These are phyloP conservation scores for grape (Vitis vinifera) DNA, from an alignment of 164 flowering plant genomes.

Conservation along the genomic window ASM3070453v1 NC_081820.1:18119501-18120000, in stretches of 20 bases:
- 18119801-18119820: background rate
- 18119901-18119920: no score
- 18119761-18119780: no score
- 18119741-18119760: no score
- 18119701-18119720: background rate
- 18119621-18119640: slow-evolving; percentile 56
- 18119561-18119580: slow-evolving; percentile 84
- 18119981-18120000: no score
- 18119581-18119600: slow-evolving; percentile 67
- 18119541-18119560: slow-evolving; percentile 71
- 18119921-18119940: no score
- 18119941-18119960: no score
- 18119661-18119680: slow-evolving; percentile 16
- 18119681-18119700: background rate
- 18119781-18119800: no score
- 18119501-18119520: slow-evolving; percentile 80
- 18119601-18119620: slow-evolving; percentile 73
- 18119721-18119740: no score
- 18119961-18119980: no score
- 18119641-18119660: slow-evolving; percentile 70
- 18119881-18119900: no score
- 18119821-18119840: background rate
- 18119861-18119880: no score
- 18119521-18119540: slow-evolving; percentile 75
- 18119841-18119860: background rate